phyloP scores from a whole-genome alignment of 2,329 filamentous ascomycete genomes.

The Mollisia scopiformis region DNA sequence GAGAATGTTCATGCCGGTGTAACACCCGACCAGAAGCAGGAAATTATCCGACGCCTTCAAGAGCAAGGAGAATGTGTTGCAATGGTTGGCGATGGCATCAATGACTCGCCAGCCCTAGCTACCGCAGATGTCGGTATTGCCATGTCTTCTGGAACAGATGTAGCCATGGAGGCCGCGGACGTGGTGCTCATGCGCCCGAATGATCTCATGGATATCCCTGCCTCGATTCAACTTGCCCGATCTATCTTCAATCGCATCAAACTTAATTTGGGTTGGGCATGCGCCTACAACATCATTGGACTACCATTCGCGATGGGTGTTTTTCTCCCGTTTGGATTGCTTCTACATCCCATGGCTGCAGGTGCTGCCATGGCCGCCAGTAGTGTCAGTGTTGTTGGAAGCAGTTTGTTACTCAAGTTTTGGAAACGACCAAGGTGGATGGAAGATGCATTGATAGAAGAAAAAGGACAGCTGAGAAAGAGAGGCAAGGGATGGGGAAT shows the following conservation, averaged over 20 bases:
- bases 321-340: slow-evolving; percentile 85
- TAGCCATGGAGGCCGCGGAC: slow-evolving; percentile 96
- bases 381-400: slow-evolving; percentile 86
- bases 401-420: slow-evolving; percentile 80
- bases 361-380: slow-evolving; percentile 92
- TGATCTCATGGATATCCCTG: slow-evolving; percentile 90
- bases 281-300: slow-evolving; percentile 88
- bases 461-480: slow-evolving; percentile 47
- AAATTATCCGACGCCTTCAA: slow-evolving; percentile 80
- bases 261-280: slow-evolving; percentile 90
- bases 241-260: slow-evolving; percentile 93
- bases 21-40: slow-evolving; percentile 88
- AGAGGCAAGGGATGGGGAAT: slow-evolving; percentile 37
- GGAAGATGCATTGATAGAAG: slow-evolving; percentile 70
- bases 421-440: slow-evolving; percentile 89
- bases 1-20: slow-evolving; percentile 84
- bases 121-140: slow-evolving; percentile 93
- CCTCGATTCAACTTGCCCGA: slow-evolving; percentile 78
- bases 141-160: slow-evolving; percentile 89
- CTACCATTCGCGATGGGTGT: slow-evolving; percentile 97
- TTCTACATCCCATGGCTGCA: slow-evolving; percentile 91
- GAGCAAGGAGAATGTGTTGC: slow-evolving; percentile 76
- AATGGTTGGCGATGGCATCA: slow-evolving; percentile 99
- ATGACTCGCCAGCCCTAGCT: slow-evolving; percentile 93
- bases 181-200: slow-evolving; percentile 94